Evolutionary conservation across 1,284 basidiomycete genomes (phyloP), one percentile per base, ranked within the genome.

Genomic region (Ceraceosorus guamensis): DNA sequence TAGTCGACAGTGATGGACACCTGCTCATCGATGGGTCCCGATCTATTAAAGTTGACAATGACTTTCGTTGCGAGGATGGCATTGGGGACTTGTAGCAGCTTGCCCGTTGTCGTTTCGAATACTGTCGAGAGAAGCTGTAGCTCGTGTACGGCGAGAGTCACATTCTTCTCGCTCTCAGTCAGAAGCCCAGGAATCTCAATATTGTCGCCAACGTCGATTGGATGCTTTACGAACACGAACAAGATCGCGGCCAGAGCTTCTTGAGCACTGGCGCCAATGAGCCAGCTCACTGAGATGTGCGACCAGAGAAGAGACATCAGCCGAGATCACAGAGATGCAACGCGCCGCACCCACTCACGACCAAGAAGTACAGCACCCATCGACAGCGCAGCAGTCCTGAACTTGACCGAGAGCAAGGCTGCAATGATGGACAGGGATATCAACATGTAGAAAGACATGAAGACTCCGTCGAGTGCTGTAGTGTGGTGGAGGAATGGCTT

Each of bases 201-300:
- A 43, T 85, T 79, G 77, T 95, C 91, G 50, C 89, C 89, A 18
- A 92, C 89, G 76, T 92, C 89, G 80, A 87, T 91, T 0, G 88
- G 87, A 76, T 90, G 78, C 75, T 83, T 83, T 71, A 91, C 82
- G 77, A 92, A 91, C 34, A 91, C 79, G 81, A 91, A 91, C 67
- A 91, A 87, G 76, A 88, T 87, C 63, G 84, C 85, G 14, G 83
- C 82, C 59, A 87, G 80, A 56, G 88, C 81, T 77, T 88, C 85
- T 54, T 85, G 80, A 46, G 56, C 81, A 53, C 81, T 81, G 6
- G 77, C 81, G 44, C 89, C 88, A 63, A 96, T 91, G 55, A 93
- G 83, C 89, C 89, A 93, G 59, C 87, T 88, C 48, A 91, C 24
- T 24, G 24, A 24, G 24, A 24, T 1, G 24, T 24, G 24, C 3